Evolutionary conservation across 306 rosid genomes (phyloP), one percentile per base, ranked within the genome.

Genomic region (Malus fusca): DNA sequence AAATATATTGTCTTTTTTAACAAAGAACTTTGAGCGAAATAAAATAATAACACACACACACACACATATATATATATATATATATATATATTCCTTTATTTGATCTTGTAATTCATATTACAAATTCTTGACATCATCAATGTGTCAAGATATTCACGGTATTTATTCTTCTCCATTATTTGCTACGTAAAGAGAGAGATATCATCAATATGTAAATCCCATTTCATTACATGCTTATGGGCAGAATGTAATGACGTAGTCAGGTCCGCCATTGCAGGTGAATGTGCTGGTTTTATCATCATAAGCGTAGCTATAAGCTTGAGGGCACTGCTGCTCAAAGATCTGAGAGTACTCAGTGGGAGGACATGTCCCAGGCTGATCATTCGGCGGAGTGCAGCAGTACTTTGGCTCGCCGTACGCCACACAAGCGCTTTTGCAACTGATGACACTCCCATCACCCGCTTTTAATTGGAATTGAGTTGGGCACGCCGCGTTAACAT

Each of bases 401-500:
- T 33, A 66, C 14, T 35, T 9, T 2, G 46, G 3, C 4, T 66
- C 48, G 3, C 9, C 9, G 8, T 35, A 2, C 0, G 25, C 48
- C 1, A 19, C 0, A 3, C 69, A 66, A 18, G 69, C 69, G 4
- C 69, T 66, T 23, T 66, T 66, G 44, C 48, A 66, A 1, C 15
- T 4, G n/a, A 66, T 18, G 4, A 66, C 48, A 31, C 18, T 66
- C 6, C 69, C 69, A 35, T 66, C 69, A 33, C 15, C 46, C 3
- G 15, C 74, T 75, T 4, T 68, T 70, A 21, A 42, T 7, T 65
- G 82, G 14, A 90, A 72, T 56, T 88, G 80, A 35, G 74, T 3
- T 4, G 91, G 96, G 43, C 96, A 90, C 0, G 58, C 79, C 0
- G 43, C 19, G 79, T 90, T 90, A 59, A 90, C n/a, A 46, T 90